Conservation (phyloP, 768 basidiomycete species). For the Boletus rufocinnamomeus region DNA sequence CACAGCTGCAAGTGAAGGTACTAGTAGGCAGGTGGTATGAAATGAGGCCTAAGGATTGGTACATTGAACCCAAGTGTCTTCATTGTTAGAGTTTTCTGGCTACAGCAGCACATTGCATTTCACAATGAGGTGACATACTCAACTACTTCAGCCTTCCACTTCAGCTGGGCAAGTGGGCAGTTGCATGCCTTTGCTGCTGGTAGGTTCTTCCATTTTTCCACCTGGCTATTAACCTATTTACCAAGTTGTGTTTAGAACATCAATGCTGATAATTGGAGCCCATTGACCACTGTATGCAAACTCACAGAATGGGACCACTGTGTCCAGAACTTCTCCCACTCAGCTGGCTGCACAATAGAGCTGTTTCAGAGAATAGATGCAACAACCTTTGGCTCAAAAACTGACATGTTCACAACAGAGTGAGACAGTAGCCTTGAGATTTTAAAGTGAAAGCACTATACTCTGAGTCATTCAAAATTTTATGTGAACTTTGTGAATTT, state of each 20-base stretch:
- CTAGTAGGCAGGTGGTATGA: neutral
- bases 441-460: too few species aligned
- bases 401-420: neutral
- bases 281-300: neutral
- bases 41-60: neutral
- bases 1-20: neutral
- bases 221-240: too few species aligned
- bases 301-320: neutral
- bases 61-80: neutral
- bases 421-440: neutral
- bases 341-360: neutral
- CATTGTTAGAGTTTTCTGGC: neutral
- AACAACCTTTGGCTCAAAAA: neutral
- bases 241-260: too few species aligned
- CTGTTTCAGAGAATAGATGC: neutral
- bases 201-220: neutral
- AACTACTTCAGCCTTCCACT: neutral
- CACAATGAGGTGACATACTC: neutral
- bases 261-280: too few species aligned
- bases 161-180: neutral
- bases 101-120: neutral
- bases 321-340: neutral
- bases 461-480: neutral
- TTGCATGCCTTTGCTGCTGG: neutral
- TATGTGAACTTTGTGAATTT: neutral